phyloP scores from a whole-genome alignment of 306 rosid species.

The Chamaecrista fasciculata region DNA sequence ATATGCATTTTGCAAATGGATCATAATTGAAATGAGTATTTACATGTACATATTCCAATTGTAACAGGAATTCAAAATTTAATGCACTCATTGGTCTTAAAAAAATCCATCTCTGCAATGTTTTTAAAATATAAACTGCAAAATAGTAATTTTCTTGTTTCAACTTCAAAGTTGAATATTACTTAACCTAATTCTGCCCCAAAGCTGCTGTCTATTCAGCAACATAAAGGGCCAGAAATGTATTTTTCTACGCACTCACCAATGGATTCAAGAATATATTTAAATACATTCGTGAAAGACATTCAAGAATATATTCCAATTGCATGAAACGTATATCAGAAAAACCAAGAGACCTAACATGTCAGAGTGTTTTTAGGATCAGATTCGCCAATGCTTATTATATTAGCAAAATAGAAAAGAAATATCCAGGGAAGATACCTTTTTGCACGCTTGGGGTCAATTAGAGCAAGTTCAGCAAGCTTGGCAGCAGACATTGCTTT shows the following conservation, averaged over 20 bases:
- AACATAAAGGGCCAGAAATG: background rate
- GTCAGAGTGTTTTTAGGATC: background rate
- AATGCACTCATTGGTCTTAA: background rate
- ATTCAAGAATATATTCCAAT: too few species aligned
- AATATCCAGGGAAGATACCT: conserved; percentile 44
- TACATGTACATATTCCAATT: background rate
- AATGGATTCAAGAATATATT: background rate
- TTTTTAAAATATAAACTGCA: background rate
- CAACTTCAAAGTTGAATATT: background rate
- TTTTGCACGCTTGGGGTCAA: conserved; percentile 97
- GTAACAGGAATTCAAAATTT: background rate
- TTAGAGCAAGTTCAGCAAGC: conserved; percentile 86
- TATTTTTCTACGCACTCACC: background rate
- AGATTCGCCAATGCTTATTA: background rate
- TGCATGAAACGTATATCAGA: background rate
- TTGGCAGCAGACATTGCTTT: conserved; percentile 86
- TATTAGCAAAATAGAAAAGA: background rate
- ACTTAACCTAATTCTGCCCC: background rate
- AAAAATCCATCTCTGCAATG: background rate
- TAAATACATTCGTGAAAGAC: background rate
- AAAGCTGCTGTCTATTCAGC: background rate
- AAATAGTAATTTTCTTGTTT: background rate
- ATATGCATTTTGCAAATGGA: too few species aligned
- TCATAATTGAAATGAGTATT: too few species aligned
- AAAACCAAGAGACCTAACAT: background rate